Evolutionary conservation across 2,329 filamentous ascomycete species (phyloP), one percentile per base, ranked within the genome.

Genomic region (Karstenula rhodostoma): DNA sequence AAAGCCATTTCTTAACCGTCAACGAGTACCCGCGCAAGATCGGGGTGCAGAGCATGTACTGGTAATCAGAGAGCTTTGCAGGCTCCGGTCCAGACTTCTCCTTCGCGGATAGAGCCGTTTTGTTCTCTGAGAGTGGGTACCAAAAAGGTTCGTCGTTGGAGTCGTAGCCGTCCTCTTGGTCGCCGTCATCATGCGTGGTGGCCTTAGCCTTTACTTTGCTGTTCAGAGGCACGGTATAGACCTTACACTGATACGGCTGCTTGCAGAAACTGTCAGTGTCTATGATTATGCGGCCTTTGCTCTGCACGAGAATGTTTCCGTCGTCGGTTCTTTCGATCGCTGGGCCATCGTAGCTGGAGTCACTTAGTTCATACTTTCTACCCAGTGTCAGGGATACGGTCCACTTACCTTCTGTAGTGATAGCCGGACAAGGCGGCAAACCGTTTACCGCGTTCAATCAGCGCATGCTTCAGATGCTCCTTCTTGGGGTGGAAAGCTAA

Each of bases 1-100:
- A 63, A 19, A 61, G 69, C 73, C 74, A 78, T 32, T 67, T 65
- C 62, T 78, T 78, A 10, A 63, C 66, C 6, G 68, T 73, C 29
- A 78, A 58, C 27, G 67, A 73, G 53, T 73, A 77, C 0, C 76
- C 76, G 54, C 63, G 66, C 9, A 76, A 48, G 35, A 65, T 62
- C 9, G 73, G 67, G n/a, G 62, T 64, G 47, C 74, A 77, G 8
- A 77, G 55, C 25, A 53, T 57, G 25, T 61, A 62, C 8, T 62
- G 56, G 1, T 67, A 60, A 2, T 70, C 69, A 0, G 65, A 43
- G 15, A 70, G 69, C 15, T 25, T 37, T 35, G 56, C 40, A 13
- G 59, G 53, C 23, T 27, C 61, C n/a, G 3, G 35, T 43, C 17
- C 27, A 40, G 48, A 57, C 35, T 62, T 57, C 32, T 47, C 27